Evolutionary conservation across 2,329 filamentous ascomycete species (phyloP), one percentile per base, ranked within the genome.

Genomic region (Trichoderma sp.): DNA sequence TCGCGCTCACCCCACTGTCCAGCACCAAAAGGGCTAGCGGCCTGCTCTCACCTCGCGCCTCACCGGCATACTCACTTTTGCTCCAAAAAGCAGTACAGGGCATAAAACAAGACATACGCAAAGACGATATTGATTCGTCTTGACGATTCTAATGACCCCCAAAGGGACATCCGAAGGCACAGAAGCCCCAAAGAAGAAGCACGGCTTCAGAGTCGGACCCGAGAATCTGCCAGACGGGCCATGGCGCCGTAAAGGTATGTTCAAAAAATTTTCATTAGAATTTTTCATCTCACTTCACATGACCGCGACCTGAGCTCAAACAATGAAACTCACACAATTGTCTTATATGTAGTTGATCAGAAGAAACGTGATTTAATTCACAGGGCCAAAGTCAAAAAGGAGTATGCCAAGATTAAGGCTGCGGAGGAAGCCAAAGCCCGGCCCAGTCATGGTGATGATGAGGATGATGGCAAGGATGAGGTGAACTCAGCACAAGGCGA

Each of bases 361-460:
- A 96, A 97, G 78, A 98, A 98, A 82, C 88, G 92, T 75, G 89
- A 93, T 75, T 85, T 97, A 70, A 98, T 98, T 77, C 90, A 94
- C 81, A 97, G 96, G 81, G 94, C 95, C 73, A 97, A 98, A 82
- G 87, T 97, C 74, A 96, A 95, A 83, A 97, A 97, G 82, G 89
- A 92, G 55, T 98, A 97, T 79, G 92, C 92, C 74, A 98, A 97
- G 82, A 85, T 97, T 74, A 95, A 95, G 81, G 90, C 80, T 6
- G 77, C 75, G 36, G 68, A 70, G 30, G 62, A 72, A 39, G 57
- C 72, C 53, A 71, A 80, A 43, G 73, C 77, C 63, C 72, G 7
- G 6, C 36, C 70, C 70, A 69, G 34, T 9, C 39, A 64, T 30
- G n/a, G 34, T 26, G 50, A 65, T 28, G 28, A 59, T n/a, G n/a